Percentiles rank a stretch among this genome's conserved stretches.
phyloP scores from a whole-genome alignment of 768 basidiomycete genomes.

The Pulveroboletus sp. region DNA sequence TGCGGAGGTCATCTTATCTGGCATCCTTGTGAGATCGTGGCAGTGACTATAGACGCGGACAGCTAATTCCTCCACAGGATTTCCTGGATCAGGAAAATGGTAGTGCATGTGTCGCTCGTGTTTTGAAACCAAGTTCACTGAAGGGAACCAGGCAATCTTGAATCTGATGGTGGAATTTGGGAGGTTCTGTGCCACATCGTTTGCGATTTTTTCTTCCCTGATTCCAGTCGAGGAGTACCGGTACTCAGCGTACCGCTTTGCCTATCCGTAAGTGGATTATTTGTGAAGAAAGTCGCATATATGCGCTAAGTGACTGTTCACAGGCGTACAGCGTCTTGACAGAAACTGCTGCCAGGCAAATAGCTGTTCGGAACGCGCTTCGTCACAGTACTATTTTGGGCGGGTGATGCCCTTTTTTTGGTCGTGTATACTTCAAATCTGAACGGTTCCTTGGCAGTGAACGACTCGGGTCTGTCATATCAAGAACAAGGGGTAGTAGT shows the following conservation, averaged over 20 bases:
- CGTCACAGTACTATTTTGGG: constrained; percentile 43
- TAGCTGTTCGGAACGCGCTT: constrained; percentile 42
- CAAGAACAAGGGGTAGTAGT: constrained; percentile 42
- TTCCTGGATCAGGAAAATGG: constrained; percentile 19
- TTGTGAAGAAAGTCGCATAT: constrained; percentile 18
- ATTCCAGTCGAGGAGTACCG: constrained; percentile 12
- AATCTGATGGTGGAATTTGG: constrained; percentile 24
- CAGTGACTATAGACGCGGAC: background rate
- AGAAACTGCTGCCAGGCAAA: constrained; percentile 40
- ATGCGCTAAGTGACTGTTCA: constrained; percentile 25
- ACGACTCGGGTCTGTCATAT: constrained; percentile 46
- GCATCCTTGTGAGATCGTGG: constrained; percentile 39
- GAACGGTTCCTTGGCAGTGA: constrained; percentile 27
- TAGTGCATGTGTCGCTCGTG: constrained; percentile 10
- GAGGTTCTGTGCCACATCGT: constrained; percentile 27
- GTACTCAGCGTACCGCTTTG: constrained; percentile 23
- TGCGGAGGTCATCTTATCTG: constrained; percentile 46
- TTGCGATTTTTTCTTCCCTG: constrained; percentile 37
- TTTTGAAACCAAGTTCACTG: background rate
- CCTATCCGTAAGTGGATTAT: constrained; percentile 20
- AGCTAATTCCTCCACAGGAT: constrained; percentile 20
- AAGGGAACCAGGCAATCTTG: constrained; percentile 12
- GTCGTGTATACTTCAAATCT: background rate
- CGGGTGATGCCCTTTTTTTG: constrained; percentile 35
- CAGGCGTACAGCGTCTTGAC: constrained; percentile 53